Conservation (phyloP, 768 basidiomycete genomes). For the Tricholoma furcatifolium region DNA sequence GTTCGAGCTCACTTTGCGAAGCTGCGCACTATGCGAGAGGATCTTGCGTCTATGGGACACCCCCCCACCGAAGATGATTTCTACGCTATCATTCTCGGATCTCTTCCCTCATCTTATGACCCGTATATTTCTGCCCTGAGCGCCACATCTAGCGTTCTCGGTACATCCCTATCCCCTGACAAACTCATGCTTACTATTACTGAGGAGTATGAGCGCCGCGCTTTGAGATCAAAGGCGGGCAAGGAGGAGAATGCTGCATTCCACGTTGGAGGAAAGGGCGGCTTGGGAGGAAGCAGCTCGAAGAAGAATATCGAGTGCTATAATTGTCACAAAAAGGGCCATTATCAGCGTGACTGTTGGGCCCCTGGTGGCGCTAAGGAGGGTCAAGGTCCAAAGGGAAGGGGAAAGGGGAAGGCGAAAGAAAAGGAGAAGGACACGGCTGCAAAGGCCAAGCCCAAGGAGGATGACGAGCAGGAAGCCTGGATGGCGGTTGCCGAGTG, state of each 20-base stretch:
- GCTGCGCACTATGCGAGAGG: conserved; percentile 26
- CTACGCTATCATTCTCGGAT: conserved; percentile 30
- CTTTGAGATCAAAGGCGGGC: conserved; percentile 14
- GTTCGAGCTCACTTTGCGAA: conserved; percentile 28
- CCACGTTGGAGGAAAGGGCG: conserved; percentile 9
- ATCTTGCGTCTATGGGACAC: conserved; percentile 31
- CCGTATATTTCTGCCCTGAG: conserved; percentile 26
- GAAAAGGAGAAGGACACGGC: conserved; percentile 3
- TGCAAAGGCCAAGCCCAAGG: conserved; percentile 11
- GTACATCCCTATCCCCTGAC: conserved; percentile 17
- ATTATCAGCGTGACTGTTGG: conserved; percentile 23
- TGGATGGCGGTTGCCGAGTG: neutral
- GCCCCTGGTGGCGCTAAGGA: conserved; percentile 19
- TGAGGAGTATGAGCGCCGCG: conserved; percentile 26
- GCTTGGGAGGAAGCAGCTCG: conserved; percentile 8
- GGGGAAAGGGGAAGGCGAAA: conserved; percentile 8
- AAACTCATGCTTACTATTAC: conserved; percentile 20
- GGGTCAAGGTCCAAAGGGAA: conserved; percentile 16
- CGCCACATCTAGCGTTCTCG: no score
- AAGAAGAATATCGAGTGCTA: conserved; percentile 22
- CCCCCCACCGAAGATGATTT: conserved; percentile 28
- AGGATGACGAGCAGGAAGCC: conserved; percentile 10
- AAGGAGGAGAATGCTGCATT: conserved; percentile 27
- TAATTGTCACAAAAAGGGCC: conserved; percentile 28
- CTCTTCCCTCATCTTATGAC: conserved; percentile 33